phyloP scores from a whole-genome alignment of 2,329 filamentous ascomycete genomes.

The Rhynchosporium secalis region DNA sequence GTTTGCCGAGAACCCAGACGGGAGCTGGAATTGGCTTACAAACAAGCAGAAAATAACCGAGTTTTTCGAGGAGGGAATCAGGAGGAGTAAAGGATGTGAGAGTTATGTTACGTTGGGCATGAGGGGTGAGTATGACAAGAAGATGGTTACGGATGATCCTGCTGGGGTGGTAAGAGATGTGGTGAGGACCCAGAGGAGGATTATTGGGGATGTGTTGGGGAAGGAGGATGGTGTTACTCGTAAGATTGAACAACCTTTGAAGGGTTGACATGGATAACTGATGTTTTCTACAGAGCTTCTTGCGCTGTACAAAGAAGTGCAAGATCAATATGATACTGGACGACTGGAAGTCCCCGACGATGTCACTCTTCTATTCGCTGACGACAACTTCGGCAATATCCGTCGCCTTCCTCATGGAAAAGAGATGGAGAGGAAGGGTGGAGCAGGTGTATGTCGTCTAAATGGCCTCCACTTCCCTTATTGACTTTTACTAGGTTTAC shows the following conservation, averaged over 20 bases:
- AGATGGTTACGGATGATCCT: slow-evolving; percentile 52
- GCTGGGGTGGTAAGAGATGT: slow-evolving; percentile 57
- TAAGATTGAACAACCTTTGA: slow-evolving; percentile 35
- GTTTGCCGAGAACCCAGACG: slow-evolving; percentile 47
- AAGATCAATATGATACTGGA: slow-evolving; percentile 67
- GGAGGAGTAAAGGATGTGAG: slow-evolving; percentile 62
- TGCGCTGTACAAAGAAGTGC: slow-evolving; percentile 73
- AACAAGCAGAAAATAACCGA: slow-evolving; percentile 67
- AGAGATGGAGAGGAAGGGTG: slow-evolving; percentile 57
- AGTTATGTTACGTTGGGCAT: slow-evolving; percentile 66
- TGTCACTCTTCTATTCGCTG: slow-evolving; percentile 65
- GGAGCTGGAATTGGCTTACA: slow-evolving; percentile 65
- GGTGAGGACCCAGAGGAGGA: slow-evolving; percentile 57
- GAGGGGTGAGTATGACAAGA: slow-evolving; percentile 66
- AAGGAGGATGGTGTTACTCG: slow-evolving; percentile 45
- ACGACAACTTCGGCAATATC: slow-evolving; percentile 68
- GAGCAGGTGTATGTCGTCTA: slow-evolving; percentile 51
- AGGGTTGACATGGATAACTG: neutral
- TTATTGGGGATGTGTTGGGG: slow-evolving; percentile 55
- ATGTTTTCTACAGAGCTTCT: slow-evolving; percentile 56
- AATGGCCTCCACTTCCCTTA: slow-evolving; percentile 41
- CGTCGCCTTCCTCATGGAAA: slow-evolving; percentile 57
- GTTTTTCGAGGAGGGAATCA: slow-evolving; percentile 65
- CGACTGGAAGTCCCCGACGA: slow-evolving; percentile 61
- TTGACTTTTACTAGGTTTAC: slow-evolving; percentile 48